Conservation (phyloP, 2,329 filamentous ascomycete genomes). For the Hyphodiscus sp. region DNA sequence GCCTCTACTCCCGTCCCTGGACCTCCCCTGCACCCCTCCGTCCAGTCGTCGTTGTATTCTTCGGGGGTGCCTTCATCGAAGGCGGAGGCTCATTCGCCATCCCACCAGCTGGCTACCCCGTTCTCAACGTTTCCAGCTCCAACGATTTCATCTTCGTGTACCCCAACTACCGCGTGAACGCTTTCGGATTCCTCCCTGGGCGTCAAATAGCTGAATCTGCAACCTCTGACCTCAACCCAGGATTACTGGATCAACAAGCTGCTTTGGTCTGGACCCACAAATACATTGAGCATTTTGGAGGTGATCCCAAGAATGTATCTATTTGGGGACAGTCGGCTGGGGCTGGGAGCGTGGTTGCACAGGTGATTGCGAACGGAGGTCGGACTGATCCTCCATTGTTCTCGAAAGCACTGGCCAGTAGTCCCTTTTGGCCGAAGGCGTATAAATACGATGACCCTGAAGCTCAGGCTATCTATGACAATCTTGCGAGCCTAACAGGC, state of each 20-base stretch:
- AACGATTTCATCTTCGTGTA: conserved; percentile 50
- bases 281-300: conserved; percentile 54
- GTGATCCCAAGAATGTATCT: conserved; percentile 49
- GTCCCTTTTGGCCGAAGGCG: conserved; percentile 48
- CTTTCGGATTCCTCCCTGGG: conserved; percentile 63
- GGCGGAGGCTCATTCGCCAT: conserved; percentile 48
- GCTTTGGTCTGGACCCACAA: conserved; percentile 52
- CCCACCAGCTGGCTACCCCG: conserved; percentile 50
- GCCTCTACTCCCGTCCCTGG: conserved; percentile 55
- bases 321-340: conserved; percentile 55
- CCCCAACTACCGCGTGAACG: conserved; percentile 58
- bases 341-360: conserved; percentile 45
- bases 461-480: conserved; percentile 40
- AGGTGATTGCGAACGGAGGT: conserved; percentile 42
- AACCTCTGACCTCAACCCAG: conserved; percentile 51
- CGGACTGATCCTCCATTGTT: conserved; percentile 40
- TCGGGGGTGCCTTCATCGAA: conserved; percentile 55
- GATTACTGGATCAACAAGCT: conserved; percentile 53
- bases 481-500: conserved; percentile 36
- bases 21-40: conserved; percentile 35
- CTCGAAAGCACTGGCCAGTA: conserved; percentile 42
- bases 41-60: conserved; percentile 54
- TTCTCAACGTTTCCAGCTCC: conserved; percentile 45
- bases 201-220: conserved; percentile 44
- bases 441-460: conserved; percentile 42